A percentile compares a stretch with the other conserved stretches of the same genome.
These are phyloP conservation scores for Fonsecaea pugnacius DNA, from an alignment of 2,329 filamentous ascomycete species.

Conservation along the genomic window DNA sequence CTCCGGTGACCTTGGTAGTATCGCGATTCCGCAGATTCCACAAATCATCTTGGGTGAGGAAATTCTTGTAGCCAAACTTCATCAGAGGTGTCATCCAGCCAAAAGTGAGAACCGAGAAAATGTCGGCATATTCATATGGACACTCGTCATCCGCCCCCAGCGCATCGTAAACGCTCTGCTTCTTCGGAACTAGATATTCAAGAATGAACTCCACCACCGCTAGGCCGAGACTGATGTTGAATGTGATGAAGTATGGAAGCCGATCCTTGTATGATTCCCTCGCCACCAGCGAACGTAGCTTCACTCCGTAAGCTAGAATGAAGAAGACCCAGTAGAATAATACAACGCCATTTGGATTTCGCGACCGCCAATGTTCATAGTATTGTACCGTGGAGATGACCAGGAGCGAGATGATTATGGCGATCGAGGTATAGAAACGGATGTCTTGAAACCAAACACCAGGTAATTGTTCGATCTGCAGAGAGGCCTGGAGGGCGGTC, in stretches of 20 bases:
- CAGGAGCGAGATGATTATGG: slow-evolving; percentile 72
- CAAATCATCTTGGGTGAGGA: slow-evolving; percentile 88
- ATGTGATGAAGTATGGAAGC: slow-evolving; percentile 76
- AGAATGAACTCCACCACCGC: slow-evolving; percentile 72
- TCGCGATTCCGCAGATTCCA: slow-evolving; percentile 87
- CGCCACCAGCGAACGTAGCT: slow-evolving; percentile 82
- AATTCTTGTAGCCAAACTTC: slow-evolving; percentile 90
- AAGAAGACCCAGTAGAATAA: slow-evolving; percentile 92
- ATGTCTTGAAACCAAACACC: slow-evolving; percentile 79
- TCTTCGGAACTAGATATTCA: slow-evolving; percentile 87
- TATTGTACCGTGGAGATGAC: slow-evolving; percentile 82
- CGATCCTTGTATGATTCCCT: slow-evolving; percentile 71
- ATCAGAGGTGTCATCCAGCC: slow-evolving; percentile 99
- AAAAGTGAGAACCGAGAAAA: slow-evolving; percentile 93
- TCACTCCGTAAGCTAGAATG: slow-evolving; percentile 75
- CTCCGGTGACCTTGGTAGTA: slow-evolving; percentile 74
- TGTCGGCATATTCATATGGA: slow-evolving; percentile 82
- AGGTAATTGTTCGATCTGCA: slow-evolving; percentile 74
- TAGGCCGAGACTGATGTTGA: slow-evolving; percentile 72
- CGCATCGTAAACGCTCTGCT: slow-evolving; percentile 69
- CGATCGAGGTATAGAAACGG: slow-evolving; percentile 78
- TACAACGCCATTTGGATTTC: slow-evolving; percentile 83
- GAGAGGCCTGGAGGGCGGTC: slow-evolving; percentile 70
- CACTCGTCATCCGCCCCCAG: slow-evolving; percentile 72
- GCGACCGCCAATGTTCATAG: slow-evolving; percentile 79